Base-by-base conservation (phyloP, 2,329 filamentous ascomycete species). In the Claviceps monticola region DNA sequence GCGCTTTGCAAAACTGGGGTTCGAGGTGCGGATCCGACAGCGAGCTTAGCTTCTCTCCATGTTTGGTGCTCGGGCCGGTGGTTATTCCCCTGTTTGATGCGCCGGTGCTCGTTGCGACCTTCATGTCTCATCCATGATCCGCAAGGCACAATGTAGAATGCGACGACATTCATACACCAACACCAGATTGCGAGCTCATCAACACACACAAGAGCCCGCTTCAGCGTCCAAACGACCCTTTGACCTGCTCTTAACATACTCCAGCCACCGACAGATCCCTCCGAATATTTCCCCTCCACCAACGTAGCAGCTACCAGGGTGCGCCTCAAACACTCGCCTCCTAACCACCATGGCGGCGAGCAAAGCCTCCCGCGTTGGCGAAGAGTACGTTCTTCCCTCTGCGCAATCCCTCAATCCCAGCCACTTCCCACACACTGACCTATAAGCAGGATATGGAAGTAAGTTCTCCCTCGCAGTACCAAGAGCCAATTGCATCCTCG, bases 371-470 rank as follows among this genome's bases (percentile, higher is more conserved):
- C 75, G 78, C 52, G 67, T 82, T 56, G 78, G 78, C 64, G 78
- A 82, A 66, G 78, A 82, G 78, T 81, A 70, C 54, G 77, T 73
- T 50, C 46, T 26, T 49, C 46, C 48, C 5, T 51, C 41, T 11
- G 9, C 17, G 7, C 29, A 17, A 16, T 21, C n/a, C 13, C 34
- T 5, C 2, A 23, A 48, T 23, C 26, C 16, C 39, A n/a, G 21
- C 21, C 38, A 39, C 1, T 39, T 19, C n/a, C 9, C 26, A 9
- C 26, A 19, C 8, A 34, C 23, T 44, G 21, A 45, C 64, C 56
- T n/a, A 63, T 63, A 58, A 66, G 54, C 63, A 95, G 88, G 68
- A 86, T 94, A 60, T 95, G 88, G 88, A 95, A 95, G 88, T 94
- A 76, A 81, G 86, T 75, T 26, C 3, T 13, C 13, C 43, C 34